These are phyloP conservation scores for Actinomortierella wolfii DNA, from an alignment of 371 early-diverging fungal species.

Conservation along the genomic window DNA sequence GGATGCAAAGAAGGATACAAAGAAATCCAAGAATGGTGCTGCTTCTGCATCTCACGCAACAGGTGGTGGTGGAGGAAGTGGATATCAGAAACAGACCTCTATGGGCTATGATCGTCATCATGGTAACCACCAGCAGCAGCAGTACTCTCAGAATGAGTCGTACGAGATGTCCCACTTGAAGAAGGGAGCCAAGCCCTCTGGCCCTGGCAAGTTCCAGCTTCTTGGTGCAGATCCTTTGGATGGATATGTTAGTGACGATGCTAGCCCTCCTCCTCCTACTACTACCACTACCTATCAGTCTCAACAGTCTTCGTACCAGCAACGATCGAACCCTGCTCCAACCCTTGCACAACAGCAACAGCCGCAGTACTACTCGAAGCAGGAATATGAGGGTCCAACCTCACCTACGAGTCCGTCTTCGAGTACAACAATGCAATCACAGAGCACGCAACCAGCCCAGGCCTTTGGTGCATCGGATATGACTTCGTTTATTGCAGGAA, in stretches of 20 bases:
- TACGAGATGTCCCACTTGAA: constrained; percentile 29
- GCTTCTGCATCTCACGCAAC: neutral
- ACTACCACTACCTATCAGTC: too few relatives aligned
- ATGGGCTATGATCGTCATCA: constrained; percentile 1
- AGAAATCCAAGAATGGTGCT: neutral
- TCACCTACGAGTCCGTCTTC: too few relatives aligned
- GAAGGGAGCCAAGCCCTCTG: constrained; percentile 5
- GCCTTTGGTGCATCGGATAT: constrained; percentile 33
- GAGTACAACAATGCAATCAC: too few relatives aligned
- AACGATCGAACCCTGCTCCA: constrained; percentile 13
- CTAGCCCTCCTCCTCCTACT: too few relatives aligned
- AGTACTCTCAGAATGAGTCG: constrained; percentile 5
- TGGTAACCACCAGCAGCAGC: neutral
- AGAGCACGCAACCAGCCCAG: constrained; percentile 2
- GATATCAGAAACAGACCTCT: neutral
- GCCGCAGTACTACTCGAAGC: constrained; percentile 6
- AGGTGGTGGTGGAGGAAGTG: neutral
- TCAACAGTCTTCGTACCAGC: neutral
- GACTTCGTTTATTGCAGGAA: constrained; percentile 40
- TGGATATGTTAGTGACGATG: too few relatives aligned
- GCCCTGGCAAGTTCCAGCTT: constrained; percentile 4
- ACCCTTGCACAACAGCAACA: constrained; percentile 8
- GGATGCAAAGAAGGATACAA: constrained; percentile 4
- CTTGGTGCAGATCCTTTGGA: constrained; percentile 10
- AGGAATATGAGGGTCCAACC: neutral